Conservation (phyloP, 2,329 filamentous ascomycete genomes). For the Byssochlamys sp. region DNA sequence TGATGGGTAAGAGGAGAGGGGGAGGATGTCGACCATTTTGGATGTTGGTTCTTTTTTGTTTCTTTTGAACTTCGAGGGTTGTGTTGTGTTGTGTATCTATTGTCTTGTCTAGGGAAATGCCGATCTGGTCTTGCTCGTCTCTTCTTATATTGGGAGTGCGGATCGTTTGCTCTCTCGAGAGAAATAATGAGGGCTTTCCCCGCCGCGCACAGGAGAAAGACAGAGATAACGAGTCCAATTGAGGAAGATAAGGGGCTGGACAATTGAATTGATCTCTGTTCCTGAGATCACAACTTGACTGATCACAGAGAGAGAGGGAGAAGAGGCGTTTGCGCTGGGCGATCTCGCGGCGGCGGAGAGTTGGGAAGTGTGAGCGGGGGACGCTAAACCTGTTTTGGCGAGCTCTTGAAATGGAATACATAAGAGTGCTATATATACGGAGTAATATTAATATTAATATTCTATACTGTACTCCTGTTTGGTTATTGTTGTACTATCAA, state of each 20-base stretch:
- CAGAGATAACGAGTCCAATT: background rate
- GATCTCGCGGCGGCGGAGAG: background rate
- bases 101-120: no score
- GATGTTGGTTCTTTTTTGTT: background rate
- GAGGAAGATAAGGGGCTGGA: background rate
- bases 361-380: background rate
- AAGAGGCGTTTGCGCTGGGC: background rate
- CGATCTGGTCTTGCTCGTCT: background rate
- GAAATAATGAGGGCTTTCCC: background rate
- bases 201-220: background rate
- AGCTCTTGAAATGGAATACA: background rate
- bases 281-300: background rate
- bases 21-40: slow-evolving; percentile 42
- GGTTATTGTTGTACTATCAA: no score
- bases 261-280: background rate
- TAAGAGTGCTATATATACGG: no score
- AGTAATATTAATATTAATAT: no score
- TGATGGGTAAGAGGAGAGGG: slow-evolving; percentile 37
- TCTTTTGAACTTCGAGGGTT: background rate
- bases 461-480: no score
- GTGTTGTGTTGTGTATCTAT: background rate
- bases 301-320: background rate
- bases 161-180: no score
- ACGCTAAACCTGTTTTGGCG: background rate
- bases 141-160: no score